phyloP scores from a whole-genome alignment of 1,284 basidiomycete genomes.

The Apiotrichum sp. region DNA sequence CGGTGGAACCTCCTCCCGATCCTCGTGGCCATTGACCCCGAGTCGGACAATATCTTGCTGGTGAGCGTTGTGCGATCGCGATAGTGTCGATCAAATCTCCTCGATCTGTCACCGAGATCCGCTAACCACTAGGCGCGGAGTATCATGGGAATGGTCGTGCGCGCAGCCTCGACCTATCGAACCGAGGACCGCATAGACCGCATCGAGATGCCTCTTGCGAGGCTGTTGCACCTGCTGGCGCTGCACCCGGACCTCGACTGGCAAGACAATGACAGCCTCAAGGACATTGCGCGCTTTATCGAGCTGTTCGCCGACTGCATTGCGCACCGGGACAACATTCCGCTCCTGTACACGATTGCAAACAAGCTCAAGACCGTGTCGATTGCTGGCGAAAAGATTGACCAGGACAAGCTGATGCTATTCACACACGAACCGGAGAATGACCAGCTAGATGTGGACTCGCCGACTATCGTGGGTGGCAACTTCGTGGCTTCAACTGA shows the following conservation, averaged over 20 bases:
- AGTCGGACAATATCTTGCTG: constrained; percentile 57
- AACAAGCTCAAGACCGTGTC: constrained; percentile 77
- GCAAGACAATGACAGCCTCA: constrained; percentile 54
- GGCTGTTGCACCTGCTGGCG: constrained; percentile 77
- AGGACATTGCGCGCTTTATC: constrained; percentile 77
- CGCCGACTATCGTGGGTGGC: constrained; percentile 12
- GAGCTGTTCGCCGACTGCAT: constrained; percentile 79
- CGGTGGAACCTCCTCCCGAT: constrained; percentile 80
- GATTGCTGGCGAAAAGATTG: constrained; percentile 36
- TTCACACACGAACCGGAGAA: neutral
- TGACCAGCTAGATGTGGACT: neutral
- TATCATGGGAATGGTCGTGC: constrained; percentile 19
- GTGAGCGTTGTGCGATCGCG: constrained; percentile 15
- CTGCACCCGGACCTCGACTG: constrained; percentile 64
- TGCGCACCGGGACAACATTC: constrained; percentile 68
- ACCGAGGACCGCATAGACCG: constrained; percentile 58
- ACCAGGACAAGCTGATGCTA: neutral
- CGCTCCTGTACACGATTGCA: constrained; percentile 76
- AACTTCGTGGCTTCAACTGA: constrained; percentile 1
- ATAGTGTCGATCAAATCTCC: no score
- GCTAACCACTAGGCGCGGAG: constrained; percentile 19
- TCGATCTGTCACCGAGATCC: neutral
- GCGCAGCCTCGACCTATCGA: constrained; percentile 8
- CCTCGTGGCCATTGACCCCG: constrained; percentile 85
- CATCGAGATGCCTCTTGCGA: constrained; percentile 76